Evolutionary conservation across 2,329 filamentous ascomycete genomes (phyloP).

Genomic region (Simplicillium aogashimaense): DNA sequence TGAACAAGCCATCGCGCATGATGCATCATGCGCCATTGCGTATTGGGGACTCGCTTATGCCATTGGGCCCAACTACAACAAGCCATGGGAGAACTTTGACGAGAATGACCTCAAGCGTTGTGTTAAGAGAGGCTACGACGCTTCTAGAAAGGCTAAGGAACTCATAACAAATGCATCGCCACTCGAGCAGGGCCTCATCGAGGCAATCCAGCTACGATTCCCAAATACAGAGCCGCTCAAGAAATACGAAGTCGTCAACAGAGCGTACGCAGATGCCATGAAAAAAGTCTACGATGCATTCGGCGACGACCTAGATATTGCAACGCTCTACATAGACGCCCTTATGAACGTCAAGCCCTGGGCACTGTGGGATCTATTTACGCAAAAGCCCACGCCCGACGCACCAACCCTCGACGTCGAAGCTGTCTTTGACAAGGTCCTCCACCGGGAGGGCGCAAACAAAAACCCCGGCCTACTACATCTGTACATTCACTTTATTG

Average conservation of each 20-base stretch:
- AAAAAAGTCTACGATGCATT: slow-evolving; percentile 19
- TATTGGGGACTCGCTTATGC: slow-evolving; percentile 61
- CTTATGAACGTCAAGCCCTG: slow-evolving; percentile 34
- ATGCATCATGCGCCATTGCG: slow-evolving; percentile 46
- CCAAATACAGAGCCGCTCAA: slow-evolving; percentile 32
- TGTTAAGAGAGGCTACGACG: slow-evolving; percentile 34
- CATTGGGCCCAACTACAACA: slow-evolving; percentile 63
- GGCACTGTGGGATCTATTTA: slow-evolving; percentile 27
- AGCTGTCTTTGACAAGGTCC: slow-evolving; percentile 21
- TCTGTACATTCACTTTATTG: slow-evolving; percentile 61
- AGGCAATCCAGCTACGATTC: slow-evolving; percentile 47
- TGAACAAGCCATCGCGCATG: slow-evolving; percentile 40
- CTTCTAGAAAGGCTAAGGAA: slow-evolving; percentile 32
- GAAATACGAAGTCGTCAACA: slow-evolving; percentile 45
- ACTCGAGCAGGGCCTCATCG: slow-evolving; percentile 47
- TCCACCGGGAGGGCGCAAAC: slow-evolving; percentile 34
- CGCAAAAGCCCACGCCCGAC: slow-evolving; percentile 14
- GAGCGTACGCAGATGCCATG: slow-evolving; percentile 29
- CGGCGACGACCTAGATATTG: slow-evolving; percentile 23
- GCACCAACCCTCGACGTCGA: slow-evolving; percentile 2
- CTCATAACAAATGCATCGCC: slow-evolving; percentile 25
- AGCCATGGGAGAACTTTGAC: slow-evolving; percentile 63
- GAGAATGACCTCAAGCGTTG: slow-evolving; percentile 39
- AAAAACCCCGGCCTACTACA: slow-evolving; percentile 57
- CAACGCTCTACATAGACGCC: slow-evolving; percentile 21